These are phyloP conservation scores for Heritiera littoralis DNA, from an alignment of 345 rosid species.

Conservation along the genomic window DNA sequence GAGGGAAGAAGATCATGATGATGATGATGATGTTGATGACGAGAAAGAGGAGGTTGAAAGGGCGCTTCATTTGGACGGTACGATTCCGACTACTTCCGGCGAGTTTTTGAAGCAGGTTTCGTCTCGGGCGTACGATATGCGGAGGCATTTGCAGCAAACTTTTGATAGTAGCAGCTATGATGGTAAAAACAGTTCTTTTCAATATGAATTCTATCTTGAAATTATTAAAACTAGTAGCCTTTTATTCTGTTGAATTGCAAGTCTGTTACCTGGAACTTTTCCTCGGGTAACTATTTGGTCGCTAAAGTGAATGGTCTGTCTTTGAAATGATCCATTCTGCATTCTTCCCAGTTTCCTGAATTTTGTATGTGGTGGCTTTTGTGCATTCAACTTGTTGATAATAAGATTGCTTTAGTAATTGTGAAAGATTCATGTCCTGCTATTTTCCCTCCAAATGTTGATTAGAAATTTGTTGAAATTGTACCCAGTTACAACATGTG, in stretches of 20 bases:
- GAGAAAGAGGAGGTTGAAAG: constrained; percentile 67
- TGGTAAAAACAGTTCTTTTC: constrained; percentile 39
- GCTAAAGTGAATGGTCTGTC: background rate
- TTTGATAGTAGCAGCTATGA: constrained; percentile 92
- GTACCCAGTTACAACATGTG: background rate
- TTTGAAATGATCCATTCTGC: background rate
- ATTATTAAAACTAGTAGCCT: background rate
- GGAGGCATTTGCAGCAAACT: constrained; percentile 77
- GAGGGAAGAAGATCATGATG: constrained; percentile 17
- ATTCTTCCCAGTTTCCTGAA: background rate
- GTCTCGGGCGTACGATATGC: constrained; percentile 97
- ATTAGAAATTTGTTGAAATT: background rate
- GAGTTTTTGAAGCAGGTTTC: constrained; percentile 87
- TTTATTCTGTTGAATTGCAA: background rate
- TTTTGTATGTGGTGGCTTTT: background rate
- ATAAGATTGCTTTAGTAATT: background rate
- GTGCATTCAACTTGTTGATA: background rate
- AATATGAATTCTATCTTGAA: background rate
- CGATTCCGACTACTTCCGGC: constrained; percentile 75
- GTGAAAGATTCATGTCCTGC: background rate
- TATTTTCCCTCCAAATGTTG: background rate
- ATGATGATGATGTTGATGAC: constrained; percentile 36
- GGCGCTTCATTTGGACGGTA: constrained; percentile 93
- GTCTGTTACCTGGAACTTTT: background rate
- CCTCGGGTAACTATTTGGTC: background rate